Conservation (phyloP, 2,329 filamentous ascomycete genomes). For the Diaporthe sp. region DNA sequence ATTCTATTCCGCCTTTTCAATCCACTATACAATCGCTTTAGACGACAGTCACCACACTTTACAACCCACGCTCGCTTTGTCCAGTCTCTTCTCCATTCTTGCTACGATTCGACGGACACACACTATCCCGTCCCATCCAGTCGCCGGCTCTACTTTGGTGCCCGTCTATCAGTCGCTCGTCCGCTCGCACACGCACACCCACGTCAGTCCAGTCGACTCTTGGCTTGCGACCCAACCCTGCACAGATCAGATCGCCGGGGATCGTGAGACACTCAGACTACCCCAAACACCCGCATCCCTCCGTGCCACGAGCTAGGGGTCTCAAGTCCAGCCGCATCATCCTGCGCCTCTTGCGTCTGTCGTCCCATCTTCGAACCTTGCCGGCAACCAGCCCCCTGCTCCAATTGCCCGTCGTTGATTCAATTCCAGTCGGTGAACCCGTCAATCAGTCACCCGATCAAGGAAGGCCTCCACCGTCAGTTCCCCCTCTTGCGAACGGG, state of each 20-base stretch:
- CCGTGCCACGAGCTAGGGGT: constrained; percentile 44
- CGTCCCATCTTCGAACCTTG: constrained; percentile 38
- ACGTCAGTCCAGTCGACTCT: constrained; percentile 16
- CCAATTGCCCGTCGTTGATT: background rate
- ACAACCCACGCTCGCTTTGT: constrained; percentile 12
- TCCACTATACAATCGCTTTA: constrained; percentile 5
- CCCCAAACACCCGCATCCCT: constrained; percentile 41
- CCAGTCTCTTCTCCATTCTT: constrained; percentile 2
- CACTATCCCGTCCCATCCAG: constrained; percentile 7
- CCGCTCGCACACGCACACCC: background rate
- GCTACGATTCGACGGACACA: background rate
- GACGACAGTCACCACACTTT: constrained; percentile 5
- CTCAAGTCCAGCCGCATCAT: constrained; percentile 36
- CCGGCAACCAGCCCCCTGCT: constrained; percentile 15
- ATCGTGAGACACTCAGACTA: constrained; percentile 50
- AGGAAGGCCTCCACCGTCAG: constrained; percentile 36
- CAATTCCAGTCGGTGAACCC: constrained; percentile 28
- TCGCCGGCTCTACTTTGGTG: constrained; percentile 21
- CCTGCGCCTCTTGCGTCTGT: constrained; percentile 37
- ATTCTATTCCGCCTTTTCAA: constrained; percentile 11
- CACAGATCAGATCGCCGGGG: constrained; percentile 40
- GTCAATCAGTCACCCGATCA: constrained; percentile 1
- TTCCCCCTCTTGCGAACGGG: constrained; percentile 33
- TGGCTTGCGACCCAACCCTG: constrained; percentile 29
- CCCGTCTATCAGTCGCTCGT: background rate